Evolutionary conservation across 2,329 filamentous ascomycete species (phyloP).

Genomic region (Raffaelea albimanens): DNA sequence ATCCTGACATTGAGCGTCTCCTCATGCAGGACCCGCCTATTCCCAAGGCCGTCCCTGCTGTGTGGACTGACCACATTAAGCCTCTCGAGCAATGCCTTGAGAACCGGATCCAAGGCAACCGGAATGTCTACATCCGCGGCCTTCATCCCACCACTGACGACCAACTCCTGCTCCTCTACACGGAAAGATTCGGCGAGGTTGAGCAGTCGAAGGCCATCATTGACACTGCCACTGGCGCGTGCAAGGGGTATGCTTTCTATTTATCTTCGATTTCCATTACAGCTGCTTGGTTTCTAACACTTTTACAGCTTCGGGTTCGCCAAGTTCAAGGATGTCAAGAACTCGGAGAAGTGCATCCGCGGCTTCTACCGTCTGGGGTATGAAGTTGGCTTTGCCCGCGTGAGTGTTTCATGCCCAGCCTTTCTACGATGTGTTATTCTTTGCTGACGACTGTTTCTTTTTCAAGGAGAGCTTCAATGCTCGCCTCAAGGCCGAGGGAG

Average conservation of each 20-base stretch:
- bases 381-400: slow-evolving; percentile 92
- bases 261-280: background rate
- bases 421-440: background rate
- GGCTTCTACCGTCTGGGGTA: slow-evolving; percentile 92
- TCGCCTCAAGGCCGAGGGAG: slow-evolving; percentile 90
- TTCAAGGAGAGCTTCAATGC: slow-evolving; percentile 91
- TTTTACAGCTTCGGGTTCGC: slow-evolving; percentile 81
- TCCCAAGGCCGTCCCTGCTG: slow-evolving; percentile 80
- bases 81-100: slow-evolving; percentile 89
- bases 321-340: slow-evolving; percentile 78
- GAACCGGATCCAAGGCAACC: slow-evolving; percentile 84
- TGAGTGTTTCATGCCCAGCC: slow-evolving; percentile 35
- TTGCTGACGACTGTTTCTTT: slow-evolving; percentile 17
- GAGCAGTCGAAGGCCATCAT: slow-evolving; percentile 99
- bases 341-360: slow-evolving; percentile 92
- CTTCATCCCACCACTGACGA: slow-evolving; percentile 93
- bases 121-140: slow-evolving; percentile 96
- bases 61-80: slow-evolving; percentile 79
- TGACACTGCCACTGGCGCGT: slow-evolving; percentile 82
- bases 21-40: slow-evolving; percentile 71
- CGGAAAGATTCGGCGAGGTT: slow-evolving; percentile 81
- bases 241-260: slow-evolving; percentile 70
- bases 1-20: slow-evolving; percentile 52
- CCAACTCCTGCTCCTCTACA: slow-evolving; percentile 73
- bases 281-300: background rate